Evolutionary conservation across 352 stramenopile genomes (phyloP).

Genomic region (Pythium dissotocum): DNA sequence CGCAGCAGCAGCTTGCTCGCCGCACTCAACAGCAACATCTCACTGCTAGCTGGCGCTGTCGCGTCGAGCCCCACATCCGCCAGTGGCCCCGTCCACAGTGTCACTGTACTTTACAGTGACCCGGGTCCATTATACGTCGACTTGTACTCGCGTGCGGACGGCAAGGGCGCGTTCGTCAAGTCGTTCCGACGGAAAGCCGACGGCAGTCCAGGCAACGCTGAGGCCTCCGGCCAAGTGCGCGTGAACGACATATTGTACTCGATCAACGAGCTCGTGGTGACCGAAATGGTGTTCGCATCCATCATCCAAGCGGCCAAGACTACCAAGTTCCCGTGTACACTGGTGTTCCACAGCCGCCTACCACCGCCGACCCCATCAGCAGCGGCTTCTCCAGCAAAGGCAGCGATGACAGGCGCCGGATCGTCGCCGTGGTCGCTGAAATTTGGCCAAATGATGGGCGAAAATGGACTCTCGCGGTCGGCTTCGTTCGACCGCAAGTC

Average conservation of each 20-base stretch:
- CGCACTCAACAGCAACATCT: conserved; percentile 31
- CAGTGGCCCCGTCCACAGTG: conserved; percentile 29
- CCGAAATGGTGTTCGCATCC: conserved; percentile 51
- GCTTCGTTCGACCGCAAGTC: conserved; percentile 49
- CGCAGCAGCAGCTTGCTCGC: conserved; percentile 51
- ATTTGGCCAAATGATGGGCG: conserved; percentile 42
- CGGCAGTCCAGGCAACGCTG: conserved; percentile 50
- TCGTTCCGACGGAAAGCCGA: conserved; percentile 64
- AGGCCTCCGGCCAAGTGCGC: conserved; percentile 56
- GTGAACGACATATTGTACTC: conserved; percentile 66
- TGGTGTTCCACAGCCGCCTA: conserved; percentile 59
- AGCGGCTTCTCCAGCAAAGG: conserved; percentile 42
- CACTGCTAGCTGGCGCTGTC: conserved; percentile 22
- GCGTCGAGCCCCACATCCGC: conserved; percentile 23
- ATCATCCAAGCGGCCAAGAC: conserved; percentile 72
- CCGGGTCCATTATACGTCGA: conserved; percentile 66
- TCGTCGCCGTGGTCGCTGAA: conserved; percentile 47
- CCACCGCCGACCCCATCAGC: conserved; percentile 17
- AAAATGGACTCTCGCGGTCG: conserved; percentile 41
- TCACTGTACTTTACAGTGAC: conserved; percentile 54
- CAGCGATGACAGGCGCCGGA: neutral
- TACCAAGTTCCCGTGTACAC: conserved; percentile 62
- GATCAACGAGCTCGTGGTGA: conserved; percentile 66
- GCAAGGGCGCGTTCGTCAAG: conserved; percentile 70
- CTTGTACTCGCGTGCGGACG: conserved; percentile 72